Evolutionary conservation across 805 yeast genomes (phyloP), one percentile per base, ranked within the genome.

Genomic region (Ogataea pilisensis): DNA sequence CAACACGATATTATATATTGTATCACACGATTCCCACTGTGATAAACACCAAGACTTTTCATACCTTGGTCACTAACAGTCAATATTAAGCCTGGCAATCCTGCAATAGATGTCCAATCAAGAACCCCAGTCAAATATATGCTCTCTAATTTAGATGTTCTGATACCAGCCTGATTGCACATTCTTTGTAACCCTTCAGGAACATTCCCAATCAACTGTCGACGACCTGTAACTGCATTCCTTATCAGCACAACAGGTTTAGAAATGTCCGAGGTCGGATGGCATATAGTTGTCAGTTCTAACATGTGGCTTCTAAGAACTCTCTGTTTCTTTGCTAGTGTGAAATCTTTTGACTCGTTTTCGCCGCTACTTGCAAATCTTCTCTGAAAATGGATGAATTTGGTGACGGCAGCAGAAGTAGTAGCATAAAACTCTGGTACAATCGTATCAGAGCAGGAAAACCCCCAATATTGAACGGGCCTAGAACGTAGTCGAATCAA

Each of bases 101-200:
- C 99, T n/a, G 95, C 87, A 2, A 88, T 65, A n/a, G 82, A 72
- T 5, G 73, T 60, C 96, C 96, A 91, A 39, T 73, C 62, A 9
- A 85, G 46, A n/a, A 66, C 67, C 3, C 99, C 99, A 0, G 96
- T 80, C 4, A 93, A 55, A 53, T 86, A 90, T 4, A 91, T 66
- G 28, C 79, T 76, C 35, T 75, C 70, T 25, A 87, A 61, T 46
- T 76, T 81, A 2, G 81, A 70, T 12, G 85, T 61, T 34, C 73
- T 70, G 20, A 81, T 57, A 34, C 77, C 76, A 47, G 75, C 70
- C 48, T 83, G 88, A 43, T 76, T 75, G 38, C 87, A 62, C 3
- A 76, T 65, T 53, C 99, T 67, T 59, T 91, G 99, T 1, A 87
- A 65, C 3, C 98, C 98, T 58, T 90, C 97, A 3, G 91, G 77